Evolutionary conservation across 2,329 filamentous ascomycete genomes (phyloP).

Genomic region (Ilyonectria mors-panacis): DNA sequence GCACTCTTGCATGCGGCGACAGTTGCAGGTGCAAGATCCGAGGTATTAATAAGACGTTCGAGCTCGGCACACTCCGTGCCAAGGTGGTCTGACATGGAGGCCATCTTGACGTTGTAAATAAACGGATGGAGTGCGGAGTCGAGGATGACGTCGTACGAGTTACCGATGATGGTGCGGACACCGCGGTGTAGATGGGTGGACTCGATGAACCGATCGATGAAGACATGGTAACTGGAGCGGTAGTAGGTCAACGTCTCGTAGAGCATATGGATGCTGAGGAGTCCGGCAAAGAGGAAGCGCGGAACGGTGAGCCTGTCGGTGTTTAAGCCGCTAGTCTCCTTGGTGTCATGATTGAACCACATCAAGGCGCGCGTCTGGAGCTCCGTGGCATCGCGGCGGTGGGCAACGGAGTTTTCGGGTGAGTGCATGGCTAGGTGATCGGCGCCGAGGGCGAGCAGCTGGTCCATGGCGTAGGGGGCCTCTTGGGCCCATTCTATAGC

Average conservation of each 20-base stretch:
- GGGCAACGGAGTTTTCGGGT: constrained; percentile 33
- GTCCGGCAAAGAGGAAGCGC: constrained; percentile 61
- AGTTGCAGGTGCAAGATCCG: constrained; percentile 48
- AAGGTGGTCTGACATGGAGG: constrained; percentile 25
- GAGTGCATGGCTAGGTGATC: constrained; percentile 53
- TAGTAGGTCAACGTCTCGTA: constrained; percentile 62
- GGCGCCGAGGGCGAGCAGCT: constrained; percentile 62
- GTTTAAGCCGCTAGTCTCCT: constrained; percentile 41
- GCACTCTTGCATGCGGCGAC: constrained; percentile 51
- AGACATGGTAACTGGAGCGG: constrained; percentile 54
- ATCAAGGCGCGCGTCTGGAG: constrained; percentile 61
- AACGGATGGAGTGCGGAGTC: constrained; percentile 52
- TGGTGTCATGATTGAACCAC: constrained; percentile 53
- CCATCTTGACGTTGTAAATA: constrained; percentile 40
- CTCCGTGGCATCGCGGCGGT: constrained; percentile 57
- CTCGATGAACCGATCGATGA: constrained; percentile 59
- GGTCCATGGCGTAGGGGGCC: constrained; percentile 63
- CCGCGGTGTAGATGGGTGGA: constrained; percentile 61
- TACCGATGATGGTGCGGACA: constrained; percentile 55
- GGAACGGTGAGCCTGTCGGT: constrained; percentile 52
- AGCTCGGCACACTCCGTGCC: constrained; percentile 49
- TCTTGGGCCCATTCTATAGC: constrained; percentile 51
- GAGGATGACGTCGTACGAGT: constrained; percentile 54
- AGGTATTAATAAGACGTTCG: constrained; percentile 50
- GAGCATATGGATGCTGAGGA: constrained; percentile 63